Base-by-base conservation (phyloP, 1,139 yeast species). In the Yamadazyma songkhlaensis region DNA sequence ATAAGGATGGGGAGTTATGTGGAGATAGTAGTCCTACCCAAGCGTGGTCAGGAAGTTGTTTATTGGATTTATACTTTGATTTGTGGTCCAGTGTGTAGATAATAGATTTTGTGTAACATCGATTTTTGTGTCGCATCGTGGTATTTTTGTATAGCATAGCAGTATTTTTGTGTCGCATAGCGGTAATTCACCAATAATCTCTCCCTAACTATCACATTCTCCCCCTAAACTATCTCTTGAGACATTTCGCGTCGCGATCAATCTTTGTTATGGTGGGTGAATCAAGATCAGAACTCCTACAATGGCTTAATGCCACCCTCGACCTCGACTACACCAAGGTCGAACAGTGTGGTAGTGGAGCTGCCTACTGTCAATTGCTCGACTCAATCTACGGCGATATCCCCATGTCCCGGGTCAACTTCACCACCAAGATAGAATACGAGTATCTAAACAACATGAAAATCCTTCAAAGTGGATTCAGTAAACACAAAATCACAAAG, bases 321-420 rank as follows among this genome's bases (percentile, higher is more conserved):
- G 75, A 74, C 37, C 60, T 89, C 30, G 72, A 80, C 46, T 77
- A 85, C 50, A 72, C 80, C 36, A 88, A 85, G 53, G 84, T 92
- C 2, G 98, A 94, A 55, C 92, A 89, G 59, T 84, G 96, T 56
- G 99, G 99, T 13, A 80, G 84, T 3, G 99, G 99, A 3, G 96
- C 96, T 0, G 94, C 88, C 3, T 90, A 86, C 58, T 89, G 97
- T 60, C 97, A 90, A 60, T 74, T 92, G 35, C 74, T 90, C 69
- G 97, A 92, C 60, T 79, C 90, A 17, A 79, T 92, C 23, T 85
- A 74, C 51, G 81, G 84, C 17, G 96, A 87, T 47, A 73, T 90
- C 11, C 92, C 96, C 4, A 77, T 89, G 83, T 56, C 65, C 38
- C 78, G 83, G 49, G 92, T 90, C 43, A 88, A 83, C 56, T 77